These are phyloP conservation scores for Venturia nashicola DNA, from an alignment of 2,329 filamentous ascomycete genomes.

Conservation along the genomic window DNA sequence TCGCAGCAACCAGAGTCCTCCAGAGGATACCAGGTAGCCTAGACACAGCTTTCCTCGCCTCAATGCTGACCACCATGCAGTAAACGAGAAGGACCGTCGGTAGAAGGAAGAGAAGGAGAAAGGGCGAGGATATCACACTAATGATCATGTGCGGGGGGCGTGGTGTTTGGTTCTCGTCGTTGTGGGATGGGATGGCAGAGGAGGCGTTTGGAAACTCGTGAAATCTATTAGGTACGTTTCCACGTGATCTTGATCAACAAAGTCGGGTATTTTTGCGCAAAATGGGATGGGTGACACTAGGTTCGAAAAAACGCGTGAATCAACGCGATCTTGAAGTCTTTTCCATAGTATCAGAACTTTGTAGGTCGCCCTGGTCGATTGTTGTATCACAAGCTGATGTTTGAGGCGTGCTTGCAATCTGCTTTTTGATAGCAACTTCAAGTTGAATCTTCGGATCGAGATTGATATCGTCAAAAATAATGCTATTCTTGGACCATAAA, in stretches of 20 bases:
- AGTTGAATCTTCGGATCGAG: too few species aligned
- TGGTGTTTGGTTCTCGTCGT: background rate
- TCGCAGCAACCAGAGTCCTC: background rate
- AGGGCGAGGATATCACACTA: slow-evolving; percentile 13
- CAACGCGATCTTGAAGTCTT: background rate
- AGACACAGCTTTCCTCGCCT: slow-evolving; percentile 21
- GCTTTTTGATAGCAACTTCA: too few species aligned
- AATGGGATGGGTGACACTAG: background rate
- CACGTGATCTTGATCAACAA: background rate
- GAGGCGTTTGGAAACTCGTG: background rate
- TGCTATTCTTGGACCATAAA: too few species aligned
- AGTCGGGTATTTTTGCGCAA: background rate
- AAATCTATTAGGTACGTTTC: background rate
- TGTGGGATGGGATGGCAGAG: background rate
- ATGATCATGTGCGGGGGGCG: background rate
- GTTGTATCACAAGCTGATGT: too few species aligned
- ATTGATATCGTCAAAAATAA: too few species aligned
- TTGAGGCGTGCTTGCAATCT: too few species aligned
- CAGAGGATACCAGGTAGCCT: slow-evolving; percentile 16
- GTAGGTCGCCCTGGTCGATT: too few species aligned
- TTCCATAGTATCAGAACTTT: too few species aligned
- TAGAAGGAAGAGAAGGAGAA: slow-evolving; percentile 17
- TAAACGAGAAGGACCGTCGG: slow-evolving; percentile 16
- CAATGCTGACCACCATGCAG: slow-evolving; percentile 26
- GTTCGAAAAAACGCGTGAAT: background rate